Evolutionary conservation across 129 eudicot species (phyloP).

Genomic region (Cynara cardunculus): DNA sequence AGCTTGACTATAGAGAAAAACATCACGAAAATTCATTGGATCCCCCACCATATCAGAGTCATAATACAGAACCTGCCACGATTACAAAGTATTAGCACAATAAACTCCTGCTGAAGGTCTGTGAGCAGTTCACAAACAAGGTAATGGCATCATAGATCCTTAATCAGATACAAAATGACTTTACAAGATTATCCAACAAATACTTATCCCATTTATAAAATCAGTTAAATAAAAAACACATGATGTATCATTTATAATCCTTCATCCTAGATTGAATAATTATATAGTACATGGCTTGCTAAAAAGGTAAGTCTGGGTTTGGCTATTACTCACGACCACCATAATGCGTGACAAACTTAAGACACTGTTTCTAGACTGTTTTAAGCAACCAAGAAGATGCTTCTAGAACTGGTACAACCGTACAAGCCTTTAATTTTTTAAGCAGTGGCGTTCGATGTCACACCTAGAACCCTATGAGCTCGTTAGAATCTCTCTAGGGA

Average conservation of each 20-base stretch:
- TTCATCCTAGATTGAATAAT: background rate
- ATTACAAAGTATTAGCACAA: conserved; percentile 15
- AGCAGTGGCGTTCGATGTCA: background rate
- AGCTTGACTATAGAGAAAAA: conserved; percentile 87
- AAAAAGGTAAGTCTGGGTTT: background rate
- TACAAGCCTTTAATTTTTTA: too few relatives aligned
- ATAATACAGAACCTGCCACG: conserved; percentile 62
- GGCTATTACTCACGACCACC: background rate
- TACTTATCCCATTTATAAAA: background rate
- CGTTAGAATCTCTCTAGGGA: background rate
- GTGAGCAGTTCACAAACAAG: background rate
- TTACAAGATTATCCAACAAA: background rate
- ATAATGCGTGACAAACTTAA: background rate
- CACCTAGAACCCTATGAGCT: background rate
- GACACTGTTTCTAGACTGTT: background rate
- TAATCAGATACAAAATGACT: background rate
- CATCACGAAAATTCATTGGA: conserved; percentile 86
- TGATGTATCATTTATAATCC: background rate
- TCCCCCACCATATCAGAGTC: conserved; percentile 85
- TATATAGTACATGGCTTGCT: background rate
- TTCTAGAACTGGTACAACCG: too few relatives aligned
- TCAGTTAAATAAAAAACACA: background rate
- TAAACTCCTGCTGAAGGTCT: background rate
- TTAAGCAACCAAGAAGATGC: background rate
- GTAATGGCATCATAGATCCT: background rate